Percentiles rank a stretch among this genome's conserved stretches.
Evolutionary conservation across 306 rosid genomes (phyloP).

Genomic region (Prunus armeniaca): DNA sequence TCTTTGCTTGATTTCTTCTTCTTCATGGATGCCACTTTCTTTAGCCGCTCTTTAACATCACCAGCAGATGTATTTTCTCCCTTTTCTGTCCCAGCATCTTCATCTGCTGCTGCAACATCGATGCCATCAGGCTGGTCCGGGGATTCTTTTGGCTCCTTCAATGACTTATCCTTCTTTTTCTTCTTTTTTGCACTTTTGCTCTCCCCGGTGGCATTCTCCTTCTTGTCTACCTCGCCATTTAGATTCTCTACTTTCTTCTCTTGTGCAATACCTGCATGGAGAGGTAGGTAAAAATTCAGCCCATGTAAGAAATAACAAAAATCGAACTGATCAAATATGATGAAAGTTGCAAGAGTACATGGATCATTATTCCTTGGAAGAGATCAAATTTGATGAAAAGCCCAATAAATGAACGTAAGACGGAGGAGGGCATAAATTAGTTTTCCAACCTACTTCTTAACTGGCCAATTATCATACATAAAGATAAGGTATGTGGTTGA

Average conservation of each 20-base stretch:
- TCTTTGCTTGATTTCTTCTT: constrained; percentile 75
- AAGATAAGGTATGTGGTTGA: not conserved
- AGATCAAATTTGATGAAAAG: constrained; percentile 3
- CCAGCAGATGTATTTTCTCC: constrained; percentile 42
- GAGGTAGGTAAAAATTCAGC: not conserved
- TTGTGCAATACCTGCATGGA: constrained; percentile 23
- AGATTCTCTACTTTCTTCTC: constrained; percentile 38
- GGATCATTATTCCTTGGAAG: not conserved
- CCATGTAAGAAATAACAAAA: not conserved
- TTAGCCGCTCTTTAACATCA: constrained; percentile 76
- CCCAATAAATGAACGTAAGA: not conserved
- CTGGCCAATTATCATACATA: not conserved
- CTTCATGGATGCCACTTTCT: constrained; percentile 65
- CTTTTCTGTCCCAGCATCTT: constrained; percentile 41
- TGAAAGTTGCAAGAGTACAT: not conserved
- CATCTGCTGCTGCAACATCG: constrained; percentile 34
- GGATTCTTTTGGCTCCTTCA: constrained; percentile 58
- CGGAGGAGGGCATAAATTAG: not conserved
- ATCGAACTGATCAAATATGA: not conserved
- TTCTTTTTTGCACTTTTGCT: constrained; percentile 64
- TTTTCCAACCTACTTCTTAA: not conserved
- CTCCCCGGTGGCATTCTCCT: constrained; percentile 49
- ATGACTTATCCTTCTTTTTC: constrained; percentile 74
- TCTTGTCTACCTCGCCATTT: constrained; percentile 47
- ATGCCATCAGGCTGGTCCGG: constrained; percentile 40